Evolutionary conservation across 2,329 filamentous ascomycete genomes (phyloP).

Genomic region (Geosmithia morbida): DNA sequence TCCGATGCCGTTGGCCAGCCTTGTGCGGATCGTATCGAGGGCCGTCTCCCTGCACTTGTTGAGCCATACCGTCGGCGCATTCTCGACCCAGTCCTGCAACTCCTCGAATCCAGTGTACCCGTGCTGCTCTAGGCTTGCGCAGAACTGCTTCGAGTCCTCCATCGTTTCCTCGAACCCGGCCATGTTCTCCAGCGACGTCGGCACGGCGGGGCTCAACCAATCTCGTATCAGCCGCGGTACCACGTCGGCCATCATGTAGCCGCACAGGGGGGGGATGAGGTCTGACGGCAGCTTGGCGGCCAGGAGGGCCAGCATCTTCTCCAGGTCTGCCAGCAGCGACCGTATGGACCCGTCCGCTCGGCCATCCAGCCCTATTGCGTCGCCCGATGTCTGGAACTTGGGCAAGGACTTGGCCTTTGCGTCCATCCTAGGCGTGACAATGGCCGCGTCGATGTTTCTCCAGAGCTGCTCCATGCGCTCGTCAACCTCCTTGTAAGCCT

Average conservation of each 20-base stretch:
- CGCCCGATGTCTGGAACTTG: constrained; percentile 24
- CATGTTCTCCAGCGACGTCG: constrained; percentile 58
- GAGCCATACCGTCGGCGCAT: constrained; percentile 74
- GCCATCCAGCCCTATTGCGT: constrained; percentile 26
- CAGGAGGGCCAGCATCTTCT: constrained; percentile 35
- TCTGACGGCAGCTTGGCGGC: constrained; percentile 35
- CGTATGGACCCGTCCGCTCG: constrained; percentile 29
- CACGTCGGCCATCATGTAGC: constrained; percentile 55
- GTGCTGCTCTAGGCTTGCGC: constrained; percentile 42
- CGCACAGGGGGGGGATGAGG: constrained; percentile 46
- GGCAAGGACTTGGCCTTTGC: constrained; percentile 17
- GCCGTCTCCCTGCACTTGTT: constrained; percentile 68
- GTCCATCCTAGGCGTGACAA: constrained; percentile 46
- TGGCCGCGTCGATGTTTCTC: constrained; percentile 44
- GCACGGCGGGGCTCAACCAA: constrained; percentile 68
- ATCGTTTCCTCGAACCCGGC: constrained; percentile 56
- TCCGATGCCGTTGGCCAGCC: constrained; percentile 54
- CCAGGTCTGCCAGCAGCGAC: constrained; percentile 38
- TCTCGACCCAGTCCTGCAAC: constrained; percentile 66
- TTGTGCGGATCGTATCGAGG: constrained; percentile 57
- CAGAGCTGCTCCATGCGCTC: constrained; percentile 45
- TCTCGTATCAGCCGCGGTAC: constrained; percentile 52
- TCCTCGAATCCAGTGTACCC: constrained; percentile 49
- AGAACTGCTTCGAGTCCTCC: constrained; percentile 49
- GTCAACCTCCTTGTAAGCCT: constrained; percentile 46